Evolutionary conservation across 805 yeast species (phyloP), one percentile per base, ranked within the genome.

Genomic region (Yarrowia sp.): DNA sequence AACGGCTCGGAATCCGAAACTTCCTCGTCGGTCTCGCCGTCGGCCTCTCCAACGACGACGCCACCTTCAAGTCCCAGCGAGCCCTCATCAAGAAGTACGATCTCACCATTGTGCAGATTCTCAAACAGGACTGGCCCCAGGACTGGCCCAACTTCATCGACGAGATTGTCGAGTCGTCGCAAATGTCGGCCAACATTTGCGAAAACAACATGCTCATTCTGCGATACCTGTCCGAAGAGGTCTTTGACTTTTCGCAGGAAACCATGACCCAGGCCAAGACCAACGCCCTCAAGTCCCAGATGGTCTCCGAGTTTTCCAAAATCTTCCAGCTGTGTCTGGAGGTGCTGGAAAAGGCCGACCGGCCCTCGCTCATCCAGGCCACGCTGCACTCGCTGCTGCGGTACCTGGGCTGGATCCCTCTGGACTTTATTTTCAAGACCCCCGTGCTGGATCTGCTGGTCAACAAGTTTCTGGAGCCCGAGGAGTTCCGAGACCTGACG

Each of bases 81-180:
- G 86, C 97, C 21, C 81, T 95, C 72, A 90, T 95, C 73, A 90
- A 89, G 79, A 95, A 95, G 76, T 92, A 92, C 71, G 97, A 95
- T 77, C 82, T 95, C 72, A 93, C 98, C 16, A 80, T 95, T 71
- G 99, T 95, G 38, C 96, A 92, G 73, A 87, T 95, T 62, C 84
- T 95, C 72, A 95, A 95, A 73, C 98, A 95, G 78, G 99, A 95
- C 75, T 95, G 99, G 99, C 99, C 99, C 35, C 90, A 87, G 70
- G 89, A 92, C 75, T 95, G 99, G 99, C 98, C 98, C 19, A 89
- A 88, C 71, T 95, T 95, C 72, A 89, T 95, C 59, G 97, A 97
- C 17, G 99, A 95, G 75, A 84, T 95, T 65, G 95, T 93, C 52
- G 84, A 82, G 67, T 87, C 96, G 68, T 87, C 96, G 51, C 84